Evolutionary conservation across 768 basidiomycete species (phyloP), one percentile per base, ranked within the genome.

Genomic region (Thelephora aurantiotincta): DNA sequence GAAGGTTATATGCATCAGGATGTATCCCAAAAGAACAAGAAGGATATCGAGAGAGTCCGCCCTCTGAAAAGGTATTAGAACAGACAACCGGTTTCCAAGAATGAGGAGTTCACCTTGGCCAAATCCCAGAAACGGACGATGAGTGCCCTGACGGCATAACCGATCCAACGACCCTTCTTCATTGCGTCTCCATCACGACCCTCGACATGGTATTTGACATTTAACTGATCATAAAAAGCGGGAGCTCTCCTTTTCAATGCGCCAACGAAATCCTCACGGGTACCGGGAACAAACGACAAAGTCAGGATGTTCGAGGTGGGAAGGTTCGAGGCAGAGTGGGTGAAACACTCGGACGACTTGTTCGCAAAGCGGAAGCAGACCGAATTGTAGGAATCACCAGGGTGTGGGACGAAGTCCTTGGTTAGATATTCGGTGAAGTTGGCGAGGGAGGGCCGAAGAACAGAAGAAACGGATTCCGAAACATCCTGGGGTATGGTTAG

Each of bases 31-130:
- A 16, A 97, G 75, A 56, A 99, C 90, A 52, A 98, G 80, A 46
- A 94, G 70, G 57, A 99, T 97, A 64, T 99, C 96, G 19, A 93
- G 77, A 0, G 91, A 92, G 63, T 96, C 89, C 11, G 96, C 92
- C 68, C 91, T 89, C 78, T 86, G 64, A 11, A 48, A 33, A 55
- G 50, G 18, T 37, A 49, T 35, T 19, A 48, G 43, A 23, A 30
- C 19, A 48, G 22, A 22, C 34, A 16, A 11, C 26, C 37, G 14
- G 19, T 44, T 30, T 45, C 35, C 35, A 12, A 44, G 48, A 48
- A 46, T 41, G 19, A 45, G 22, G n/a, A 52, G 65, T 65, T 55
- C 36, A 80, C 79, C 78, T 85, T 88, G 43, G 86, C 78, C 30
- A 93, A 70, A 45, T 82, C 77, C 78, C 82, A 93, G 71, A 94